These are phyloP conservation scores for Trichophyton mentagrophytes DNA, from an alignment of 2,329 filamentous ascomycete genomes.

Conservation along the genomic window DNA sequence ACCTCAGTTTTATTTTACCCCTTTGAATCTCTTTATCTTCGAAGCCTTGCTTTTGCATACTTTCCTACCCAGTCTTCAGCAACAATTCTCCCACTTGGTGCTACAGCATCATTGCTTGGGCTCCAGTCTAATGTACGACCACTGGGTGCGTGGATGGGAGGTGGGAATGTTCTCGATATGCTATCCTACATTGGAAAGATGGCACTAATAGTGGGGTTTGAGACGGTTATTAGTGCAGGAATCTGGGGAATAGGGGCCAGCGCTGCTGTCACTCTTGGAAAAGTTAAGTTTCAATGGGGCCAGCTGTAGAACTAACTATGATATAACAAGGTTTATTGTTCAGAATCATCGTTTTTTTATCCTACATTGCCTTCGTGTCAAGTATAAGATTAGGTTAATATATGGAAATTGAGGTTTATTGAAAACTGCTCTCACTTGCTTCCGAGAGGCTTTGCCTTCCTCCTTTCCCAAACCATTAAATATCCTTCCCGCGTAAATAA, in stretches of 20 bases:
- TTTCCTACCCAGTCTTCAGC: conserved; percentile 18
- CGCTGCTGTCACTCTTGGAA: conserved; percentile 28
- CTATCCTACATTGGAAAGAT: conserved; percentile 27
- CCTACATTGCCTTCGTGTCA: background rate
- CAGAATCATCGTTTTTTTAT: background rate
- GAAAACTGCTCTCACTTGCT: background rate
- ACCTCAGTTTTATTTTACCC: conserved; percentile 29
- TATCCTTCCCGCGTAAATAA: conserved; percentile 90
- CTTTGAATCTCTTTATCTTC: conserved; percentile 29
- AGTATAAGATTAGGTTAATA: background rate
- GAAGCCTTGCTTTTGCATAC: conserved; percentile 28
- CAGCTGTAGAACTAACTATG: conserved; percentile 8
- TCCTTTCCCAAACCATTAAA: conserved; percentile 88
- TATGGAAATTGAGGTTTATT: background rate
- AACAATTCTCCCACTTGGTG: conserved; percentile 11
- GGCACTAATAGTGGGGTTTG: conserved; percentile 25
- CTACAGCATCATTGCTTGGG: conserved; percentile 7
- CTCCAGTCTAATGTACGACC: conserved; percentile 22
- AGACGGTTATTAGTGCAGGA: conserved; percentile 25
- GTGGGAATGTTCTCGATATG: conserved; percentile 20
- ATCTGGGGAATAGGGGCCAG: conserved; percentile 29
- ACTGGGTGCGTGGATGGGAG: conserved; percentile 26
- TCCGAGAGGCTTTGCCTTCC: conserved; percentile 35
- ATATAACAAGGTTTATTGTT: background rate
- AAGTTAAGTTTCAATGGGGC: conserved; percentile 30